A percentile compares a stretch with the other conserved stretches of the same genome.
phyloP scores from a whole-genome alignment of 1,284 basidiomycete species.

The Abortiporus biennis region DNA sequence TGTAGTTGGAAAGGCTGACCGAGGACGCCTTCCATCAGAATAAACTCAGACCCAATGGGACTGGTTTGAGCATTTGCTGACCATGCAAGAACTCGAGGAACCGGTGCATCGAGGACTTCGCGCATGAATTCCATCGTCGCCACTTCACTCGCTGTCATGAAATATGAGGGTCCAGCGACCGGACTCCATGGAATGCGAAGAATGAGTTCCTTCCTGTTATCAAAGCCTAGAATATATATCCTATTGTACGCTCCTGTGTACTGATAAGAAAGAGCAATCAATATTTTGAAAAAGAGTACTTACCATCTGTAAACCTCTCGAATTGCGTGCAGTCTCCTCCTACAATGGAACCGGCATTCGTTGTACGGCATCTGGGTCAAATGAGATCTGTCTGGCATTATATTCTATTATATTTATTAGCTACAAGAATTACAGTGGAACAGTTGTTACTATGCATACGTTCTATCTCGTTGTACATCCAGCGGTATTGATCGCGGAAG shows the following conservation, averaged over 20 bases:
- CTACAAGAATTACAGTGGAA: not conserved
- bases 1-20: not conserved
- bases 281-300: not conserved
- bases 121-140: conserved; percentile 32
- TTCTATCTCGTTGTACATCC: conserved; percentile 1
- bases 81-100: conserved; percentile 29
- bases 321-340: not conserved
- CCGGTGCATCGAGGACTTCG: conserved; percentile 21
- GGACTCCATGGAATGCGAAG: not conserved
- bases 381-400: not conserved
- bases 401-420: not conserved
- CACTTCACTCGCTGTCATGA: conserved; percentile 30
- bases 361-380: not conserved
- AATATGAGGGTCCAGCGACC: not conserved
- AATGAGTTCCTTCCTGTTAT: not conserved
- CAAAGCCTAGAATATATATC: not conserved
- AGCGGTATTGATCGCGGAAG: no score
- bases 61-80: conserved; percentile 15
- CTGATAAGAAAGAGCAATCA: not conserved
- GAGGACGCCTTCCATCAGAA: conserved; percentile 30
- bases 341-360: not conserved
- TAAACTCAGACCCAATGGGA: conserved; percentile 30
- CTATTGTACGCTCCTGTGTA: not conserved
- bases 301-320: not conserved
- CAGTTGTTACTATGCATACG: not conserved